Base-by-base conservation (phyloP, 768 basidiomycete genomes). In the Trametes gibbosa region DNA sequence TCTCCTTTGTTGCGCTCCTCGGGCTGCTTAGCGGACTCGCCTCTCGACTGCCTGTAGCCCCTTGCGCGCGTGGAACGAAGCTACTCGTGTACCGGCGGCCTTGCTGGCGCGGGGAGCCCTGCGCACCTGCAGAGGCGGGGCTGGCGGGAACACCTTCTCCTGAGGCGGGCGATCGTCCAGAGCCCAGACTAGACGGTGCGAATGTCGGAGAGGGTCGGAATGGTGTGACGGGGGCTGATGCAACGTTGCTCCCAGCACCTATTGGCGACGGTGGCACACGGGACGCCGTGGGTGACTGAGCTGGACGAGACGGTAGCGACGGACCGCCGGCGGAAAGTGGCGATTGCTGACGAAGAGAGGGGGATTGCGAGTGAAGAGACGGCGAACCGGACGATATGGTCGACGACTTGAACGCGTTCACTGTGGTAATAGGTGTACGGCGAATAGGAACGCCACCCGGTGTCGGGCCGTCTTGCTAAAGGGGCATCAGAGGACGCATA, bases 31-130 rank as follows among this genome's bases (percentile, higher is more conserved):
- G 75, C 2, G 76, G 69, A 53, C 79, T 75, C 24, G 74, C 71
- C 39, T 74, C 71, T 21, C 63, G 74, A 17, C 75, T 76, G 29
- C 73, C 72, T 17, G 73, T 14, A 75, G 68, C 21, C 70, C 74
- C 68, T 89, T 89, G 43, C 9, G 39, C 19, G 39, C 90, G 79
- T 69, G 91, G 84, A 10, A 86, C 84, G 68, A 92, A 92, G 60
- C 84, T 88, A 63, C 87, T 89, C 45, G 86, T 88, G 73, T 90
- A 92, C 7, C 88, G 76, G 70, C 87, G 88, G 39, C 84, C 55
- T 50, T 58, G 52, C 55, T 60, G 43, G 59, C 62, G 61, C 35
- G 67, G 60, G 3, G 63, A 61, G 12, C 64, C 64, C 21, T 59
- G 53, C 1, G 59, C 17, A 6, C 47, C 58, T 19, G 21, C 52